Conservation (phyloP, 371 early-diverging fungal genomes). For the Amoeboaphelidium occidentale region DNA sequence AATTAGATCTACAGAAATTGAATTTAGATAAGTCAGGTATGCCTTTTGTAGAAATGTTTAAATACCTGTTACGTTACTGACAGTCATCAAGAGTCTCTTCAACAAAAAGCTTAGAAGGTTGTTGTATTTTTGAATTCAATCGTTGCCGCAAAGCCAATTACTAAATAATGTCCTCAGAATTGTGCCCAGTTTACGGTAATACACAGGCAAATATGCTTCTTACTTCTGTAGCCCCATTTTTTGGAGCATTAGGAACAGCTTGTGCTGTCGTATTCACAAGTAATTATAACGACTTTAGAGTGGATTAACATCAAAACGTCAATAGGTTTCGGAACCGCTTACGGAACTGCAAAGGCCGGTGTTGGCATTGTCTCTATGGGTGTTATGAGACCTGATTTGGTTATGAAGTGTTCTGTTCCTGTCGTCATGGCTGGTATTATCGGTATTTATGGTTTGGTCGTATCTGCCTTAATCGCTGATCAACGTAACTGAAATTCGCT, state of each 20-base stretch:
- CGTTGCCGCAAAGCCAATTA: no score
- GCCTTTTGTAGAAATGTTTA: no score
- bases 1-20: no score
- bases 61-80: no score
- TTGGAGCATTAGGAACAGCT: conserved; percentile 85
- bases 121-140: no score
- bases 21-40: no score
- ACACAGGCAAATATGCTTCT: no score
- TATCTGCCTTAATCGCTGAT: conserved; percentile 68
- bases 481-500: conserved; percentile 34
- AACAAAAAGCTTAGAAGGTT: no score
- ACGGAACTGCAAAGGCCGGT: conserved; percentile 93
- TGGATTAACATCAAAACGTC: conserved; percentile 5
- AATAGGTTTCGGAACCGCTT: conserved; percentile 78
- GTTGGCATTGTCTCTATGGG: conserved; percentile 86
- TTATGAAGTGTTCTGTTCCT: conserved; percentile 73
- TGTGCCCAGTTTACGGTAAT: conserved; percentile 57
- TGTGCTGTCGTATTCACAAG: conserved; percentile 85
- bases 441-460: conserved; percentile 89
- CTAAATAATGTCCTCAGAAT: conserved; percentile 12
- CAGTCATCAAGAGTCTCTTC: no score
- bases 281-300: conserved; percentile 23
- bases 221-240: conserved; percentile 50
- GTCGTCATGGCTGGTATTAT: conserved; percentile 97
- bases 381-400: conserved; percentile 75